Percentiles rank a stretch among this genome's conserved stretches.
These are phyloP conservation scores for Mycena citricolor DNA, from an alignment of 1,284 basidiomycete genomes.

Conservation along the genomic window DNA sequence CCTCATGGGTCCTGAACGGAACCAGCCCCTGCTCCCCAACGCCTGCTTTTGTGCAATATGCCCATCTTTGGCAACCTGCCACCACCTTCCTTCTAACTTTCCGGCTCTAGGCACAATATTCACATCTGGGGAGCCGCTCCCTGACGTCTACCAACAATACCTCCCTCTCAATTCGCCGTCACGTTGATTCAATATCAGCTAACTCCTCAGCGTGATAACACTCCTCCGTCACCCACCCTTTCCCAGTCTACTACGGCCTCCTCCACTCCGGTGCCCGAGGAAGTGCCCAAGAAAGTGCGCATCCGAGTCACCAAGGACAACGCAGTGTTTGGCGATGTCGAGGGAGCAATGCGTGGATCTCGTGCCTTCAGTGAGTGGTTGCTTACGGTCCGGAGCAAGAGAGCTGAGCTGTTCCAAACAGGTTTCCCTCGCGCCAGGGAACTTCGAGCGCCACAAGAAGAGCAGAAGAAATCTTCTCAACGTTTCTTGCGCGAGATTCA, in stretches of 20 bases:
- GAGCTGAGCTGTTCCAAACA: background rate
- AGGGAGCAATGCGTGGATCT: conserved; percentile 14
- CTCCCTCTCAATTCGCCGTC: background rate
- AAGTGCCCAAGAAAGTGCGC: background rate
- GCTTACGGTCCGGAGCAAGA: background rate
- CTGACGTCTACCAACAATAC: background rate
- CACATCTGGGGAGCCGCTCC: no score
- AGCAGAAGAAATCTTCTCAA: conserved; percentile 1
- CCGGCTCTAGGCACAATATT: no score
- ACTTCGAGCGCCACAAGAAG: background rate
- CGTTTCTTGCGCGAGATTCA: conserved; percentile 7
- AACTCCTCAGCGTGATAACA: no score
- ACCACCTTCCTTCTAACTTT: no score
- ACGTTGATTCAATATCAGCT: no score
- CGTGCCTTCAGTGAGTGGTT: conserved; percentile 1
- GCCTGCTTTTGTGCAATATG: no score
- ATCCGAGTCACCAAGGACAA: conserved; percentile 3
- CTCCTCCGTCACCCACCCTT: no score
- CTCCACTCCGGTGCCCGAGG: conserved; percentile 1
- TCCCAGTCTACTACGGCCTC: no score
- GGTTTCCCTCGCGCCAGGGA: conserved; percentile 1
- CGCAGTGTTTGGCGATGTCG: conserved; percentile 6
- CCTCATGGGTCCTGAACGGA: no score
- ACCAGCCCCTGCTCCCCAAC: no score
- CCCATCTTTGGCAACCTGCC: no score